Evolutionary conservation across 192 early-diverging fungal genomes (phyloP).

Genomic region (Coemansia javaensis): DNA sequence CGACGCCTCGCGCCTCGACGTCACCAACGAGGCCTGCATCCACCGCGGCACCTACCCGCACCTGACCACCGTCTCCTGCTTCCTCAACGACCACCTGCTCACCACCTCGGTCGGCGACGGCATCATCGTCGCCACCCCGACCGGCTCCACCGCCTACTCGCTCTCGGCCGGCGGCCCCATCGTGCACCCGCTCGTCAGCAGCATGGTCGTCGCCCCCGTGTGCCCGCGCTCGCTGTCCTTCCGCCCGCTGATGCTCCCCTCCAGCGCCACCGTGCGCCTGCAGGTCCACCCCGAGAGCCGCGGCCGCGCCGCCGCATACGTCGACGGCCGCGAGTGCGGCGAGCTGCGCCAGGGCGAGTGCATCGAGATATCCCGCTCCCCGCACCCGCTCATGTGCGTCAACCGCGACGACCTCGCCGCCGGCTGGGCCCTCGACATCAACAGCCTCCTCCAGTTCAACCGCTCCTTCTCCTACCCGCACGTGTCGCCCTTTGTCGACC

Average conservation of each 20-base stretch:
- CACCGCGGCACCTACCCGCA: slow-evolving; percentile 85
- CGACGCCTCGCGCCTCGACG: slow-evolving; percentile 37
- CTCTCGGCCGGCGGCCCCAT: slow-evolving; percentile 83
- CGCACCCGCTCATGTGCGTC: slow-evolving; percentile 74
- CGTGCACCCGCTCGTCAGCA: slow-evolving; percentile 73
- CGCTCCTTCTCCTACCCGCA: slow-evolving; percentile 54
- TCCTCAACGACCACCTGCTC: slow-evolving; percentile 71
- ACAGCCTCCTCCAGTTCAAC: slow-evolving; percentile 83
- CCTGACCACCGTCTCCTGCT: slow-evolving; percentile 75
- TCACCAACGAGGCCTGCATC: slow-evolving; percentile 85
- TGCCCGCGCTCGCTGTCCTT: slow-evolving; percentile 82
- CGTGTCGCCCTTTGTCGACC: slow-evolving; percentile 29
- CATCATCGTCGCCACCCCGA: slow-evolving; percentile 78
- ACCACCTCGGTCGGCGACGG: slow-evolving; percentile 73
- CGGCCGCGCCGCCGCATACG: slow-evolving; percentile 63
- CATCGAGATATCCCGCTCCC: slow-evolving; percentile 53
- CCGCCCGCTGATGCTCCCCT: slow-evolving; percentile 74
- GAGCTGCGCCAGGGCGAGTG: slow-evolving; percentile 64
- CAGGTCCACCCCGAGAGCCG: slow-evolving; percentile 55
- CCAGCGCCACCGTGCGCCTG: slow-evolving; percentile 59
- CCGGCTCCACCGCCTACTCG: slow-evolving; percentile 89
- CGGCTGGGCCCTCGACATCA: slow-evolving; percentile 82
- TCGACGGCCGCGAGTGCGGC: slow-evolving; percentile 74
- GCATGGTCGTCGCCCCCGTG: slow-evolving; percentile 70
- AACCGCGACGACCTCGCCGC: slow-evolving; percentile 58